Conservation (phyloP, 345 rosid species). For the Carallia pectinifolia region DNA sequence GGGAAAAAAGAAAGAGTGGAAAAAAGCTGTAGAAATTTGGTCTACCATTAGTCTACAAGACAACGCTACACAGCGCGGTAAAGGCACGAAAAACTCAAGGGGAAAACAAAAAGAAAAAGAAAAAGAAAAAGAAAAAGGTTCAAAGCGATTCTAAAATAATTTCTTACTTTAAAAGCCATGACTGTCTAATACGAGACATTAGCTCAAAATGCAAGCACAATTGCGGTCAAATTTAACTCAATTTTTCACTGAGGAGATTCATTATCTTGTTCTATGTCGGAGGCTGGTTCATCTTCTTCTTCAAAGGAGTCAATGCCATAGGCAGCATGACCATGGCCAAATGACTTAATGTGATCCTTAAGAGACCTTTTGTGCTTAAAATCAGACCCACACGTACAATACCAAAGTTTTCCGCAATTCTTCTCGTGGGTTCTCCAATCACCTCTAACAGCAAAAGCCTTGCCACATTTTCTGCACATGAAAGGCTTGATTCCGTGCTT, state of each 20-base stretch:
- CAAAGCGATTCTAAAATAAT: background rate
- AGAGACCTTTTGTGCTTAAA: slow-evolving; percentile 96
- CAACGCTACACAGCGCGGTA: background rate
- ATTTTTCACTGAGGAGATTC: slow-evolving; percentile 32
- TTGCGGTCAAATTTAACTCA: background rate
- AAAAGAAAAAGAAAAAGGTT: background rate
- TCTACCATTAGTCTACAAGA: background rate
- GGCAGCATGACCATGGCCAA: slow-evolving; percentile 80
- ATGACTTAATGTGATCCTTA: slow-evolving; percentile 86
- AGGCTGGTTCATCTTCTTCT: slow-evolving; percentile 70
- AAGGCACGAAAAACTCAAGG: background rate
- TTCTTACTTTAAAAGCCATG: slow-evolving; percentile 12
- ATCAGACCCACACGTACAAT: slow-evolving; percentile 91
- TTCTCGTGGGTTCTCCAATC: slow-evolving; percentile 99
- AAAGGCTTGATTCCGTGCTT: slow-evolving; percentile 94
- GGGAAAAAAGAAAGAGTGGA: background rate
- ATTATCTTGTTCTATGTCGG: slow-evolving; percentile 69
- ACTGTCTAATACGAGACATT: slow-evolving; percentile 13
- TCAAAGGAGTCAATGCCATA: slow-evolving; percentile 59
- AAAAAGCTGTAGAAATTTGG: slow-evolving; percentile 7
- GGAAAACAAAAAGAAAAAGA: background rate
- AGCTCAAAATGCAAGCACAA: background rate
- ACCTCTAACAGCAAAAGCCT: slow-evolving; percentile 90
- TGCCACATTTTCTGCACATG: slow-evolving; percentile 90
- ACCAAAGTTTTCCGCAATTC: slow-evolving; percentile 97